Evolutionary conservation across 208 protist genomes (phyloP).

Genomic region (Crithidia fasciculata): DNA sequence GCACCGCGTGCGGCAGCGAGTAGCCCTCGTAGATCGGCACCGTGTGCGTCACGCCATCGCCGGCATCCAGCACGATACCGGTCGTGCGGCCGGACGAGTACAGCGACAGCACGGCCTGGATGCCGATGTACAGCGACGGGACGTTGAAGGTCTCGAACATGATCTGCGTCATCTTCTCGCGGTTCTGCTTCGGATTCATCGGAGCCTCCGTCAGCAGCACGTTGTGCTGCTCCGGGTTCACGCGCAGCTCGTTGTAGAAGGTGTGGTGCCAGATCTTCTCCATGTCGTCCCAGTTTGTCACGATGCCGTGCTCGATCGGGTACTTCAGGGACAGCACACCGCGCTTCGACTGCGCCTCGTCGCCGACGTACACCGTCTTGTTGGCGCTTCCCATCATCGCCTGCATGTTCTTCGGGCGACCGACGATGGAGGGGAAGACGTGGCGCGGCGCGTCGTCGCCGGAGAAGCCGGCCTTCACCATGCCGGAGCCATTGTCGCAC

Average conservation of each 20-base stretch:
- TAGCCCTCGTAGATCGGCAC: constrained; percentile 95
- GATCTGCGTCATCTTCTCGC: constrained; percentile 96
- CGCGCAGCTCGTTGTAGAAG: constrained; percentile 98
- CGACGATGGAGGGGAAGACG: constrained; percentile 97
- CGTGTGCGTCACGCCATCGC: constrained; percentile 94
- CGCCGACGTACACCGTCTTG: constrained; percentile 95
- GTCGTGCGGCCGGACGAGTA: constrained; percentile 92
- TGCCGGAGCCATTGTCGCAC: constrained; percentile 89
- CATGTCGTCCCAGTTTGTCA: constrained; percentile 99
- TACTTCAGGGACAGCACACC: constrained; percentile 95
- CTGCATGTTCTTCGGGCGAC: constrained; percentile 93
- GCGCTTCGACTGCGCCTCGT: constrained; percentile 95
- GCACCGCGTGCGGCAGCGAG: constrained; percentile 85
- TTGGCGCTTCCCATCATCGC: constrained; percentile 96
- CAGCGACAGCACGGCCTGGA: constrained; percentile 97
- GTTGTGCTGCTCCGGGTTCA: constrained; percentile 98
- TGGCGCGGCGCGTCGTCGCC: constrained; percentile 97
- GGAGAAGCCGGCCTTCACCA: constrained; percentile 96
- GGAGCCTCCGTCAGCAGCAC: constrained; percentile 94
- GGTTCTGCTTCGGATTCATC: constrained; percentile 93
- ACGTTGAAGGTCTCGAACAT: constrained; percentile 95
- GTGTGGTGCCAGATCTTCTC: constrained; percentile 99
- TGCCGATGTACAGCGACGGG: constrained; percentile 92
- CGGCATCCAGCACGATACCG: constrained; percentile 94
- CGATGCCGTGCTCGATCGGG: constrained; percentile 96